Conservation (phyloP, 2,329 filamentous ascomycete species). For the Exserohilum turcica region DNA sequence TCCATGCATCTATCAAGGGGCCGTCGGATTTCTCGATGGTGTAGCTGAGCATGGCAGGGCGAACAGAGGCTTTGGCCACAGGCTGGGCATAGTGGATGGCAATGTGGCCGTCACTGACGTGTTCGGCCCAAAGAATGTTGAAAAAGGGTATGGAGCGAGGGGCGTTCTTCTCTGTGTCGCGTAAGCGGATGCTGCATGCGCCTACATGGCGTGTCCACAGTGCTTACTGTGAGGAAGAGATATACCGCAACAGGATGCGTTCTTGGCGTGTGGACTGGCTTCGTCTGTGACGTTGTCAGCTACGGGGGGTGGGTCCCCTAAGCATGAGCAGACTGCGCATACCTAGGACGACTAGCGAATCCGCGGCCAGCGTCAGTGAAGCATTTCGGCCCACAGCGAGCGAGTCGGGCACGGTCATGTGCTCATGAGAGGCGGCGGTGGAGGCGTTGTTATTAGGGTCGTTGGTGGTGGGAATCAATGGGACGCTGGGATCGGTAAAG, state of each 20-base stretch:
- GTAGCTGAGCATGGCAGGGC: slow-evolving; percentile 66
- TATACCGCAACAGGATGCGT: slow-evolving; percentile 62
- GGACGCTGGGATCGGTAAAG: slow-evolving; percentile 6
- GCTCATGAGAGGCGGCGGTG: slow-evolving; percentile 20
- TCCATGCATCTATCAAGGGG: slow-evolving; percentile 63
- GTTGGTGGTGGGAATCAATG: slow-evolving; percentile 18
- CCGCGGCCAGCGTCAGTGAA: slow-evolving; percentile 64
- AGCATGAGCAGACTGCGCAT: slow-evolving; percentile 21
- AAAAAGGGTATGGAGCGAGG: slow-evolving; percentile 73
- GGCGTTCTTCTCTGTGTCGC: slow-evolving; percentile 51
- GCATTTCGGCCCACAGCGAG: slow-evolving; percentile 63
- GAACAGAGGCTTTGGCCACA: slow-evolving; percentile 62
- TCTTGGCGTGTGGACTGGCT: slow-evolving; percentile 55
- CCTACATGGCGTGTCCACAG: background rate
- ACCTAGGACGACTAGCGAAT: slow-evolving; percentile 66
- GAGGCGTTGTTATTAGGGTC: slow-evolving; percentile 38
- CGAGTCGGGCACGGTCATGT: slow-evolving; percentile 43
- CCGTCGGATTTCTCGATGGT: slow-evolving; percentile 59
- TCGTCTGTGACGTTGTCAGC: slow-evolving; percentile 54
- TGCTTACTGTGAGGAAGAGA: slow-evolving; percentile 54
- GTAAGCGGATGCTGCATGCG: slow-evolving; percentile 10
- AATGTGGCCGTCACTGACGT: slow-evolving; percentile 62
- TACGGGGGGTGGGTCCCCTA: background rate
- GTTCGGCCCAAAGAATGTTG: slow-evolving; percentile 81
- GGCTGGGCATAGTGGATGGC: slow-evolving; percentile 73